phyloP scores from a whole-genome alignment of 345 rosid species.

The Populus simonii region DNA sequence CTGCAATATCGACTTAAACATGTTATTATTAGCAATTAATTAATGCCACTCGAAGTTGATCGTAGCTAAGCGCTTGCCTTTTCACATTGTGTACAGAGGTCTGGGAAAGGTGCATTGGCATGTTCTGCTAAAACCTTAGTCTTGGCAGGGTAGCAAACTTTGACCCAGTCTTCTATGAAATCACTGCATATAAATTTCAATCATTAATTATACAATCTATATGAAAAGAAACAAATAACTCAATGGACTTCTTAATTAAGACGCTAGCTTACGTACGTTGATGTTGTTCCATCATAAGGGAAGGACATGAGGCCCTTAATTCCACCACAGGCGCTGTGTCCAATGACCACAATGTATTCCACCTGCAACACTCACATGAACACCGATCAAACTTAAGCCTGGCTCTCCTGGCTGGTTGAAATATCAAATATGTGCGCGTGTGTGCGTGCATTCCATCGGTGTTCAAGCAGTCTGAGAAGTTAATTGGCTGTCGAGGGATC shows the following conservation, averaged over 20 bases:
- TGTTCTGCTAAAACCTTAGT: slow-evolving; percentile 52
- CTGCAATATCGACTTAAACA: slow-evolving; percentile 32
- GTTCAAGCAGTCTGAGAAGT: too few species aligned
- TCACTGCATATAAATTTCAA: slow-evolving; percentile 50
- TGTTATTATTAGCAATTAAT: neutral
- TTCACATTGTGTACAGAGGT: slow-evolving; percentile 65
- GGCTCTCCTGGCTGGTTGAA: too few species aligned
- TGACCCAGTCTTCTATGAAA: slow-evolving; percentile 97
- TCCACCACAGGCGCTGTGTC: slow-evolving; percentile 95
- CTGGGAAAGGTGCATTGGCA: slow-evolving; percentile 33
- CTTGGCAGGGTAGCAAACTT: slow-evolving; percentile 71
- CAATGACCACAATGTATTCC: slow-evolving; percentile 73
- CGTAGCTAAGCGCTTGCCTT: slow-evolving; percentile 43
- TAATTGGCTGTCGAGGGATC: too few species aligned
- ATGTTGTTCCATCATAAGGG: slow-evolving; percentile 57
- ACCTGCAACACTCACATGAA: slow-evolving; percentile 41
- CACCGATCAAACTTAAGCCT: neutral
- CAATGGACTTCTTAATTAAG: too few species aligned
- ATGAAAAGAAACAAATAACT: too few species aligned
- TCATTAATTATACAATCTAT: neutral
- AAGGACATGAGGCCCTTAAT: slow-evolving; percentile 94
- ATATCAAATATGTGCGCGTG: too few species aligned
- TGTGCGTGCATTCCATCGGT: too few species aligned
- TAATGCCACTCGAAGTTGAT: too few species aligned
- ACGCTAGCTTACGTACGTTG: slow-evolving; percentile 48